Evolutionary conservation across 2,329 filamentous ascomycete genomes (phyloP), one percentile per base, ranked within the genome.

Genomic region (Colletotrichum godetiae): DNA sequence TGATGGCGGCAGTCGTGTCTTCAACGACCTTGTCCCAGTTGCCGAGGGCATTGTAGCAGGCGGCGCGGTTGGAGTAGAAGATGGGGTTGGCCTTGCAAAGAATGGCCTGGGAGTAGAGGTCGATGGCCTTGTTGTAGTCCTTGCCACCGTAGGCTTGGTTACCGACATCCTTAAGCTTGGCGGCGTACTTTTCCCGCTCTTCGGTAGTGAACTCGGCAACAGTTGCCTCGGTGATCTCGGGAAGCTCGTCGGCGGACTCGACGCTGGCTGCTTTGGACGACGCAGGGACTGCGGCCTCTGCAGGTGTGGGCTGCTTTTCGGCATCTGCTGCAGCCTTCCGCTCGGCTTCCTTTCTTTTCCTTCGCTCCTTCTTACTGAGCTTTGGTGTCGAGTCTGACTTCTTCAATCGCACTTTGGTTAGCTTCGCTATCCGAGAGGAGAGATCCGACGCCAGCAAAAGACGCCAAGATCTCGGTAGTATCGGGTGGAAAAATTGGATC

Each of bases 61-160:
- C 97, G 71, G 97, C 97, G 78, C 97, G 93, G 89, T 99, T 99
- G 76, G 97, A 98, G 89, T 97, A 99, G 89, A 97, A 99, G 82
- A 99, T 95, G 37, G 97, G 95, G 80, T 99, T 97, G 71, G 95
- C 93, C 86, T 97, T 97, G 92, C 97, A 98, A 64, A 98, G 87
- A 79, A 99, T 97, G 63, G 97, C 97, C 86, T 97, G 94, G 77
- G 94, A 94, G 86, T 99, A 99, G 46, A 99, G 91, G 5, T 95
- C 93, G 81, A 99, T 99, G 77, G 97, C 97, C 79, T 91, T 92
- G 84, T 95, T 93, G 86, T 98, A 98, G 80, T 97, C 94, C 86
- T 98, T 98, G 77, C 92, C 92, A 74, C 95, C 95, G 80, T 98
- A 99, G 8, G 97, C 95, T 86, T 97, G 97, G 89, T 99, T 99